Conservation (phyloP, 345 rosid genomes). For the Physaria fendleri region DNA sequence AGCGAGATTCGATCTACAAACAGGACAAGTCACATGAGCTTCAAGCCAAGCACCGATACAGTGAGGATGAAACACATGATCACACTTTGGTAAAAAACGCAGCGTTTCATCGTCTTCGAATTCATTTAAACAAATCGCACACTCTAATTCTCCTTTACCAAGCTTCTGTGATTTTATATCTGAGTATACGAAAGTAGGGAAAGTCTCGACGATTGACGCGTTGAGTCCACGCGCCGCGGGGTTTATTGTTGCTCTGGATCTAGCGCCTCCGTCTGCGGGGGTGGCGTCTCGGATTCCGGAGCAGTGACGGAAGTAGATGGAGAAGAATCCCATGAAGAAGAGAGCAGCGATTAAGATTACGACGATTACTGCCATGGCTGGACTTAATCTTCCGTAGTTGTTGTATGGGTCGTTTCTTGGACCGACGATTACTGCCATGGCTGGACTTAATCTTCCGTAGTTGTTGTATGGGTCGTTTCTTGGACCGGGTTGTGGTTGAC, state of each 20-base stretch:
- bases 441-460: constrained; percentile 51
- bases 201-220: constrained; percentile 45
- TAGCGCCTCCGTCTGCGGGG: neutral
- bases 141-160: constrained; percentile 81
- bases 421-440: constrained; percentile 76
- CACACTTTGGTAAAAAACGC: constrained; percentile 87
- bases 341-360: constrained; percentile 68
- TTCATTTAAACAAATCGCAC: constrained; percentile 85
- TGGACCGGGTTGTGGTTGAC: constrained; percentile 18
- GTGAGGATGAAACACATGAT: constrained; percentile 89
- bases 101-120: constrained; percentile 91
- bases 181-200: constrained; percentile 75
- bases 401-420: no score
- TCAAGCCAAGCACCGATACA: constrained; percentile 84
- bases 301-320: constrained; percentile 87
- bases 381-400: constrained; percentile 44
- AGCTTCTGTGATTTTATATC: constrained; percentile 77
- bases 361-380: constrained; percentile 76
- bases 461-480: constrained; percentile 12
- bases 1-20: constrained; percentile 71
- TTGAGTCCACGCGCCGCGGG: constrained; percentile 58
- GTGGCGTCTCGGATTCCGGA: constrained; percentile 17
- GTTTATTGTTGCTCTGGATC: constrained; percentile 28
- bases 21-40: constrained; percentile 90
- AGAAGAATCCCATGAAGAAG: constrained; percentile 78